phyloP scores from a whole-genome alignment of 192 early-diverging fungal species.

The Mortierella hygrophila region DNA sequence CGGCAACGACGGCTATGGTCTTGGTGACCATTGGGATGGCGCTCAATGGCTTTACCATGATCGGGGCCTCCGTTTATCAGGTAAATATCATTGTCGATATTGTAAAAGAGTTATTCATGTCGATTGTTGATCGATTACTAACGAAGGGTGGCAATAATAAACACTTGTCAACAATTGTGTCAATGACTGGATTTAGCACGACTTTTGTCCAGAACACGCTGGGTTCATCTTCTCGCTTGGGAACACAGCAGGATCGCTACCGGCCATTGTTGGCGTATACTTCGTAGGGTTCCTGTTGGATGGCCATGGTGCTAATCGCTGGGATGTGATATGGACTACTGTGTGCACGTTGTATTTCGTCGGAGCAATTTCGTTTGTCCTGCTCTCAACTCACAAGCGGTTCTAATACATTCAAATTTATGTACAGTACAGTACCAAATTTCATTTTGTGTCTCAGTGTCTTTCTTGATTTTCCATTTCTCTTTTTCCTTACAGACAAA shows the following conservation, averaged over 20 bases:
- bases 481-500: not conserved
- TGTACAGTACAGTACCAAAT: not conserved
- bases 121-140: too few relatives aligned
- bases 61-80: conserved; percentile 48
- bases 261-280: conserved; percentile 44
- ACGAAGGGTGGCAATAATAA: too few relatives aligned
- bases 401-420: not conserved
- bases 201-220: conserved; percentile 55
- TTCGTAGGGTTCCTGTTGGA: conserved; percentile 49
- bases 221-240: conserved; percentile 58
- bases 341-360: conserved; percentile 35
- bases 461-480: not conserved
- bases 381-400: conserved; percentile 24
- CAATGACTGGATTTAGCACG: conserved; percentile 24
- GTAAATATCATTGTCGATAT: conserved; percentile 4
- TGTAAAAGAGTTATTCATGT: too few relatives aligned
- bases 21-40: conserved; percentile 50
- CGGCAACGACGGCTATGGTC: conserved; percentile 30
- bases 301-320: conserved; percentile 12
- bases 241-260: conserved; percentile 52
- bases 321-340: conserved; percentile 47
- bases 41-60: conserved; percentile 48
- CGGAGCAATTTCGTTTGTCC: conserved; percentile 28
- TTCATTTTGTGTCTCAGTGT: not conserved
- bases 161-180: not conserved